Evolutionary conservation across 768 basidiomycete genomes (phyloP), one percentile per base, ranked within the genome.

Genomic region (Boletus sp.): DNA sequence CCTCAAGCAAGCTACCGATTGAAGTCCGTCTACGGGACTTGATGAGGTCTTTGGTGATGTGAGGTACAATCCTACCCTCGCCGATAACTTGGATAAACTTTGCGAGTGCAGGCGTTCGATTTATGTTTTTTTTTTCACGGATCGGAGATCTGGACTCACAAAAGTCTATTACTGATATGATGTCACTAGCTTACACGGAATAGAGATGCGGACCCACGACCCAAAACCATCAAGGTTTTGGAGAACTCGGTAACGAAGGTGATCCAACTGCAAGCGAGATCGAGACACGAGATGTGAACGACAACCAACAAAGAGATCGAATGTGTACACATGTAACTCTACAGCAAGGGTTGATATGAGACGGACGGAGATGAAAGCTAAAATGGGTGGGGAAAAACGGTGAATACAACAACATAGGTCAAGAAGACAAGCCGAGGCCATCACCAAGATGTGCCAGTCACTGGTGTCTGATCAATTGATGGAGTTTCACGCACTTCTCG

Each of bases 251-350:
- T 20, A 15, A 28, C 5, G 44, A 49, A 54, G 33, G 20, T 32
- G 51, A 51, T 54, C 53, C 50, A 42, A 20, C 20, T 41, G 54
- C 32, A 52, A 50, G 53, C 37, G 49, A 44, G 62, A 47, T 44
- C 47, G 47, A 45, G 51, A 50, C 17, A 46, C 30, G 55, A 46
- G 54, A 51, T 47, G 54, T 52, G 33, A 56, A 60, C 41, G 64
- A 55, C 40, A 45, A 53, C 54, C 54, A 24, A 24, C 24, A 24
- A 24, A 24, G 24, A 36, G 55, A 40, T 48, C 12, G 58, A 55
- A 50, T 63, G 65, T 69, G 57, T 71, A 71, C 70, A 69, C 56
- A 49, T 70, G 24, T 24, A 24, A 69, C 69, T 59, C 70, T 63
- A 70, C 68, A 70, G 65, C 68, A 65, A 45, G 47, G 59, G 14